Conservation (phyloP, 441 rosid genomes). For the Syzygium malaccense region DNA sequence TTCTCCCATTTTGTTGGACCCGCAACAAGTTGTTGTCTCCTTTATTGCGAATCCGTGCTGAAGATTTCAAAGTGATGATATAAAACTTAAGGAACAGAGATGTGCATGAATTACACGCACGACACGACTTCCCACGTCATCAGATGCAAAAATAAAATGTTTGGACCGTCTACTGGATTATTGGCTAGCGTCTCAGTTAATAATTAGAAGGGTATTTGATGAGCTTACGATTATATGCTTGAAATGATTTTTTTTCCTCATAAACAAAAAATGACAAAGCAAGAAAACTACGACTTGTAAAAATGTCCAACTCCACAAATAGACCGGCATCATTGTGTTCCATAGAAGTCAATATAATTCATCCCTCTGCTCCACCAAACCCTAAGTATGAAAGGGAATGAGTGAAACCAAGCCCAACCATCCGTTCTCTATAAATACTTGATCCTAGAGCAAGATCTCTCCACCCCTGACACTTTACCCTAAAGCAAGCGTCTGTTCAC, state of each 20-base stretch:
- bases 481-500: not conserved
- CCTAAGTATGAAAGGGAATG: not conserved
- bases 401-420: not conserved
- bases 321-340: not conserved
- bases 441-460: not conserved
- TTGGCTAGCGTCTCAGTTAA: not conserved
- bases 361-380: not conserved
- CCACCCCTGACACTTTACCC: not conserved
- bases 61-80: not conserved
- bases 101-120: rapidly evolving
- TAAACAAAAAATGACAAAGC: not conserved
- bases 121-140: not conserved
- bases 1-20: not conserved
- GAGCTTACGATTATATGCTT: not conserved
- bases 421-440: not conserved
- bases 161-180: not conserved
- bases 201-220: not conserved
- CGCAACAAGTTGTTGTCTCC: not conserved
- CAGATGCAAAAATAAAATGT: not conserved
- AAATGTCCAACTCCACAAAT: not conserved
- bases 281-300: not conserved
- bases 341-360: not conserved
- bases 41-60: not conserved
- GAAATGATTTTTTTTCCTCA: not conserved
- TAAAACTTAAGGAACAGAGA: not conserved